These are phyloP conservation scores for Penicillium egyptiacum DNA, from an alignment of 495 filamentous ascomycete genomes.

Conservation along the genomic window DNA sequence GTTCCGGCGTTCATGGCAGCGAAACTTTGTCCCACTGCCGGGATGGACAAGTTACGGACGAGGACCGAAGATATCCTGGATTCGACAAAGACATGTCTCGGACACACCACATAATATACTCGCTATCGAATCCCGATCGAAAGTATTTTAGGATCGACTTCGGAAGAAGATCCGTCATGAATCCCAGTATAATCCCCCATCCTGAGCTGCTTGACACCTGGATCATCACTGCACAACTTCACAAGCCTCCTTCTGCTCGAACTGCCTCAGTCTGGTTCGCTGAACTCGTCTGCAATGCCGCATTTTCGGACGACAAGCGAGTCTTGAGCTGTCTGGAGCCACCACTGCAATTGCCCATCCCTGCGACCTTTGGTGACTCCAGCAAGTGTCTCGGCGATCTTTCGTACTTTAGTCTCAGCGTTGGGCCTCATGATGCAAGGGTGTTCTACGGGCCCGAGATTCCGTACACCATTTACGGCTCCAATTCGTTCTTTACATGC, in stretches of 20 bases:
- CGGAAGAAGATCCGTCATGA: constrained; percentile 35
- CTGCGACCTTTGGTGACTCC: constrained; percentile 35
- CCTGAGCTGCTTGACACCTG: constrained; percentile 42
- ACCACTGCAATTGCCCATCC: constrained; percentile 40
- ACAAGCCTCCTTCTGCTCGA: constrained; percentile 10
- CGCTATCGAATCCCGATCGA: constrained; percentile 38
- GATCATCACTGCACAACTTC: constrained; percentile 47
- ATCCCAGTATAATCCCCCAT: constrained; percentile 57
- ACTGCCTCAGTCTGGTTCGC: constrained; percentile 25
- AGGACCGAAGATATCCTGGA: neutral
- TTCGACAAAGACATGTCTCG: constrained; percentile 14
- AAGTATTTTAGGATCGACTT: constrained; percentile 48
- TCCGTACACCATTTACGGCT: constrained; percentile 49
- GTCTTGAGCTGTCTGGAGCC: constrained; percentile 39
- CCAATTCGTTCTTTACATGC: constrained; percentile 50
- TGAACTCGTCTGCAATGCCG: constrained; percentile 48
- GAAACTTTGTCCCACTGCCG: neutral
- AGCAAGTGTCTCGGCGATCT: constrained; percentile 42
- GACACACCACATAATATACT: constrained; percentile 39
- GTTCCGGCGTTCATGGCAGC: neutral
- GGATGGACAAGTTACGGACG: neutral
- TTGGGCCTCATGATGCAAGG: constrained; percentile 53
- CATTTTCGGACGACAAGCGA: constrained; percentile 34
- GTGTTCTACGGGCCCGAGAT: constrained; percentile 51
- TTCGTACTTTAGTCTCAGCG: constrained; percentile 31